Conservation (phyloP, 1,284 basidiomycete species). For the Crucibulum parvulum region DNA sequence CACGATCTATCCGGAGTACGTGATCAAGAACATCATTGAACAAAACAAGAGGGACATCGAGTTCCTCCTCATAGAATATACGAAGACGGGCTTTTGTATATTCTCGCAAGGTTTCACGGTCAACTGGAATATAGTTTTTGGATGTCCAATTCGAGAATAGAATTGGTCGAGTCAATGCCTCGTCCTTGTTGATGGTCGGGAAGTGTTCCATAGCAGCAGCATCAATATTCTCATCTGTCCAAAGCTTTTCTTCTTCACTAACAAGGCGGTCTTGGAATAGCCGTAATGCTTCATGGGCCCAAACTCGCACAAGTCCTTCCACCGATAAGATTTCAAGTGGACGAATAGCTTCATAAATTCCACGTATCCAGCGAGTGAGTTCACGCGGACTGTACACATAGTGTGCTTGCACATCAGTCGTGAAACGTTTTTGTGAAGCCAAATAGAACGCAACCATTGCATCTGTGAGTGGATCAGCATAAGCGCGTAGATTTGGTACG, state of each 20-base stretch:
- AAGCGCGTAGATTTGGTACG: conserved; percentile 91
- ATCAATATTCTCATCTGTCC: conserved; percentile 97
- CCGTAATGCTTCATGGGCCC: conserved; percentile 98
- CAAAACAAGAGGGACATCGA: conserved; percentile 97
- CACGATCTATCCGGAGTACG: conserved; percentile 96
- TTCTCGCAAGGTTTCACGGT: conserved; percentile 91
- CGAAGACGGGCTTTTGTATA: conserved; percentile 96
- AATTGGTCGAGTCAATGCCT: conserved; percentile 89
- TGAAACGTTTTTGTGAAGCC: conserved; percentile 93
- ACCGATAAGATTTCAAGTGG: conserved; percentile 91
- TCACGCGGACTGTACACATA: conserved; percentile 99
- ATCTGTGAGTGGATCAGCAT: conserved; percentile 93
- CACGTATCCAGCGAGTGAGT: conserved; percentile 97
- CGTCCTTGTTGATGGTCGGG: conserved; percentile 88
- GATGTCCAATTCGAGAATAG: conserved; percentile 99
- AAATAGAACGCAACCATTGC: conserved; percentile 98
- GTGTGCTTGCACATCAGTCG: conserved; percentile 95
- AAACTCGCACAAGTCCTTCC: conserved; percentile 95
- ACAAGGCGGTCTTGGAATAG: conserved; percentile 99
- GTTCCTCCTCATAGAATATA: conserved; percentile 97
- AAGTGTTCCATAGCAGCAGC: conserved; percentile 87
- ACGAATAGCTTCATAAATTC: conserved; percentile 96
- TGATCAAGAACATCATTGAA: conserved; percentile 99
- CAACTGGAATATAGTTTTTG: conserved; percentile 96
- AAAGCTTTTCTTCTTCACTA: conserved; percentile 87